Evolutionary conservation across 768 basidiomycete species (phyloP), one percentile per base, ranked within the genome.

Genomic region (Xerocomus brunneocitrinus): DNA sequence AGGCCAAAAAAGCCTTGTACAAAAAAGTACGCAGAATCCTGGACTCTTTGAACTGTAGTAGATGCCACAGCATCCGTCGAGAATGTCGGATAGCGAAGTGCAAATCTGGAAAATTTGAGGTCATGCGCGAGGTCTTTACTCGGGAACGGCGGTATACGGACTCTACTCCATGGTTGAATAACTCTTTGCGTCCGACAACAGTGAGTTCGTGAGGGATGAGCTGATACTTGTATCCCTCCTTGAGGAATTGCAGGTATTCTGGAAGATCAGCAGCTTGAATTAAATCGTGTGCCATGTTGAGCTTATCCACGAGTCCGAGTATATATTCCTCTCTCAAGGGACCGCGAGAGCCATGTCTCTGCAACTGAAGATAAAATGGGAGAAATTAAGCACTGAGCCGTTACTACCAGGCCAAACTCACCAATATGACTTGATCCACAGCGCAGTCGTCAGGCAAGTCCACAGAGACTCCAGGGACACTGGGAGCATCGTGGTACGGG

Each of bases 1-100:
- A 68, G 62, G 6, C 73, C 73, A 55, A 71, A 71, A 60, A 70
- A 70, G 8, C 73, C 73, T 45, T 64, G 59, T 34, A 57, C 63
- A 57, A 73, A 74, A 68, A 73, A 74, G 52, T 65, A 64, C 27
- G 72, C 67, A 14, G 70, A 71, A 55, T 74, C 74, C 36, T 71
- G 54, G 43, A 73, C 68, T 54, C 61, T 56, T 32, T 50, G 52
- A 8, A 46, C 13, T 4, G 39, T 6, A 35, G 52, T 53, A 22
- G 57, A 54, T 22, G 55, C 27, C 12, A 54, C 27, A 34, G 28
- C 51, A 16, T 52, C 47, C 9, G 58, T 50, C 13, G 47, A 40
- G 24, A 57, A 53, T 8, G 16, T 36, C 9, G 62, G 58, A 40
- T 59, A 49, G 14, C 46, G 56, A 34, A 57, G 39, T 10, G 46